Base-by-base conservation (phyloP, 768 basidiomycete species). In the Hemileccinum impolitum region DNA sequence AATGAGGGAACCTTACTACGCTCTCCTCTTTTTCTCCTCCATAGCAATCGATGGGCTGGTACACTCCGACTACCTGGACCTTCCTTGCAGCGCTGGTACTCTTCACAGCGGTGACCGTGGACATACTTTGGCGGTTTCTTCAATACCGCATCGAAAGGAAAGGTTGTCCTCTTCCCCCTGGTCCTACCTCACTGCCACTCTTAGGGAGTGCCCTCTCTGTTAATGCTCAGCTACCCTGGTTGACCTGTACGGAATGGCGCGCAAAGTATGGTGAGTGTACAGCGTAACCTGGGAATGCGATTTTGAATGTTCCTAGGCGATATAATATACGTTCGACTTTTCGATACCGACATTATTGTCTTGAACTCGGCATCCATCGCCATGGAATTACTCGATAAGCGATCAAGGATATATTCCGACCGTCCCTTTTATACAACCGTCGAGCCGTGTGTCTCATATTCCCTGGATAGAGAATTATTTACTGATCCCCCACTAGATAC, bases 321-420 rank as follows among this genome's bases (percentile, higher is more conserved):
- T 2, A 55, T 81, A 12, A 70, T 81, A 28, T 75, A 75, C 12
- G 72, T 76, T 47, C 66, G 68, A 17, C 61, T 75, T 19, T 73
- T 75, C 55, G 77, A 74, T 48, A 65, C 68, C n/a, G 63, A 61
- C 15, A 61, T 71, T 30, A 59, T 80, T 17, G 55, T 80, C 41
- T 52, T 81, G 35, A 80, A 75, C 58, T 67, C 69, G 23, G 60
- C 59, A 19, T 69, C 71, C 48, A 69, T 65, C 14, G 73, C 68
- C 0, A 54, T 61, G 15, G 76, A 77, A 38, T 66, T 81, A 11
- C 64, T 81, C 35, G 75, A 77, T 39, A 63, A 66, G 35, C 70
- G 75, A 7, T 72, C 75, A 6, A 55, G 57, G 11, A 71, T 75
- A 28, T 78, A 78, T 53, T 77, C 78, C 13, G 77, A 76, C 58